Evolutionary conservation across 2,329 filamentous ascomycete species (phyloP), one percentile per base, ranked within the genome.

Genomic region (Cordyceps militaris): DNA sequence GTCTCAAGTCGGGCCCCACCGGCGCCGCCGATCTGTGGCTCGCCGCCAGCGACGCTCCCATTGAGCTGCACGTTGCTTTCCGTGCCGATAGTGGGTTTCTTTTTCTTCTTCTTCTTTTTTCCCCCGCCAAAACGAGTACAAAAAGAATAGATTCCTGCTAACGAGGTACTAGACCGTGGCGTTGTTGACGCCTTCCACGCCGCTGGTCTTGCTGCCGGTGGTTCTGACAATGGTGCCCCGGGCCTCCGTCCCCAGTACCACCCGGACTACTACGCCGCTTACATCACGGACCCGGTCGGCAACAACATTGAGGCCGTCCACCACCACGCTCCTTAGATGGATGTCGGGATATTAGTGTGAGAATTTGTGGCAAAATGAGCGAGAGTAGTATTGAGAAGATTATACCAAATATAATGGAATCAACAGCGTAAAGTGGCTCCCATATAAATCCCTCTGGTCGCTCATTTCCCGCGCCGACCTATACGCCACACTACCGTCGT

Each of bases 291-390:
- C 62, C 76, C 78, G 1, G 66, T 71, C 3, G 79, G 79, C 0
- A 81, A 81, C 62, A 82, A 82, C 61, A 73, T 81, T 46, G 79
- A 82, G 66, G 72, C 72, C 53, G 70, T 78, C 36, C 38, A 53
- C 50, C 57, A 59, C 34, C 47, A 43, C 32, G 10, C 48, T 19
- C 21, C 28, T 9, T 58, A 53, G 23, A 38, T 43, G 36, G 3
- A 1, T 4, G 13, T 7, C 11, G 11, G 3, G 9, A 40, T 23
- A 51, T 52, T 42, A 44, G 5, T 32, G 19, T 44, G 38, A n/a
- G 24, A 10, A 19, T 28, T 7, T 23, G 26, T 46, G 19, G 23
- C 6, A 4, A n/a, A 9, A 9, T 42, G 16, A 19, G 4, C 14
- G 14, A 8, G 23, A 3, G 16, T 19, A 3, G 10, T 10, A 36